Percentiles rank a stretch among this genome's conserved stretches.
These are phyloP conservation scores for Suillus brevipes DNA, from an alignment of 768 basidiomycete genomes.

Conservation along the genomic window DNA sequence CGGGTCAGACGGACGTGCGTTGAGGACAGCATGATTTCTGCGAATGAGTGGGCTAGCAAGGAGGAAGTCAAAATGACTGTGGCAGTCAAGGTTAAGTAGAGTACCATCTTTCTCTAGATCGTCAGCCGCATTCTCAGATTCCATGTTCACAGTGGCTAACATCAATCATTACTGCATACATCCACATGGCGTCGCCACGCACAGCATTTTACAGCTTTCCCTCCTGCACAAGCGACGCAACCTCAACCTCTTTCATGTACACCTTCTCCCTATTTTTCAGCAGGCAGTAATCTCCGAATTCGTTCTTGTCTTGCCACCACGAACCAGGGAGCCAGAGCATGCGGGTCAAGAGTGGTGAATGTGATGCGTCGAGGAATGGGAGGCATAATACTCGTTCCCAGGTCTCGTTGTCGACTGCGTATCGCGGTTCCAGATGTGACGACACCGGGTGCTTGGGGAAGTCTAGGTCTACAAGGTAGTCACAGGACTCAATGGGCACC, in stretches of 20 bases:
- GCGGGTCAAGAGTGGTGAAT: constrained; percentile 72
- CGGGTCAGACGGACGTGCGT: constrained; percentile 33
- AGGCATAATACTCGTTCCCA: constrained; percentile 86
- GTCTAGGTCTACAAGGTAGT: constrained; percentile 90
- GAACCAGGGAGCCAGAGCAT: constrained; percentile 78
- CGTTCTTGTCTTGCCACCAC: constrained; percentile 66
- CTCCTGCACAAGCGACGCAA: constrained; percentile 12
- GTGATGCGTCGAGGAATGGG: constrained; percentile 80
- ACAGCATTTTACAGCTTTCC: constrained; percentile 10
- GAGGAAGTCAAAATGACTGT: not conserved
- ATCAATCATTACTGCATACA: constrained; percentile 2
- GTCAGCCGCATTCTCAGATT: constrained; percentile 7
- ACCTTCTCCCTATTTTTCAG: constrained; percentile 57
- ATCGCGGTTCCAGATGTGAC: constrained; percentile 75
- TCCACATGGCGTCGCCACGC: not conserved
- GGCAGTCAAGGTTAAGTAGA: constrained; percentile 9
- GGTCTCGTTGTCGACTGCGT: constrained; percentile 56
- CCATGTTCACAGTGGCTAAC: not conserved
- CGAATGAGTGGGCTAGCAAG: not conserved
- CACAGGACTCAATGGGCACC: constrained; percentile 75
- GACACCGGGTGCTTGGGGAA: constrained; percentile 67
- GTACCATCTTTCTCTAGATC: constrained; percentile 7
- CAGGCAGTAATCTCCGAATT: constrained; percentile 90
- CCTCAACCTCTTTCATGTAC: constrained; percentile 25
- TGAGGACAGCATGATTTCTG: constrained; percentile 7